Conservation (phyloP, 1,139 yeast genomes). For the Zygoascus hellenicus region DNA sequence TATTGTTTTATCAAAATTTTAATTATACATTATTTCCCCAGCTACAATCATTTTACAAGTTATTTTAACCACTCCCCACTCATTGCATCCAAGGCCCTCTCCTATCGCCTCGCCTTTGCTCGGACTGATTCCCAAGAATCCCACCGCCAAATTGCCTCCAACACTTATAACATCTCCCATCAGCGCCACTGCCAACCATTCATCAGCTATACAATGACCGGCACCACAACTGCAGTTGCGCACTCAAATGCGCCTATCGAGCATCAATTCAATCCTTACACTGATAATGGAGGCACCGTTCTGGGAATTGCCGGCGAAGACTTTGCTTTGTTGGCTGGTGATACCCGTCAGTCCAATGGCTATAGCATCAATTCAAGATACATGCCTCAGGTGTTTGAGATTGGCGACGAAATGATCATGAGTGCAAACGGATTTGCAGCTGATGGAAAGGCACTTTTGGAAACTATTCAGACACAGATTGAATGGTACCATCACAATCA, state of each 20-base stretch:
- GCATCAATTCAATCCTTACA: conserved; percentile 91
- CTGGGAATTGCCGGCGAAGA: conserved; percentile 97
- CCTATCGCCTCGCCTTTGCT: too few relatives aligned
- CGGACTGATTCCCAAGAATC: too few relatives aligned
- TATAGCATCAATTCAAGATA: conserved; percentile 89
- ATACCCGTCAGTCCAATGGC: conserved; percentile 93
- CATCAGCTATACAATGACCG: conserved; percentile 8
- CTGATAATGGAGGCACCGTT: conserved; percentile 97
- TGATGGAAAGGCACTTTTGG: conserved; percentile 82
- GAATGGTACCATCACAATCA: conserved; percentile 95
- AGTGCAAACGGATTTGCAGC: conserved; percentile 97
- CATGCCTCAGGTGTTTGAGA: conserved; percentile 83
- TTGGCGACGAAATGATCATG: conserved; percentile 82
- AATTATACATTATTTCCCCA: too few relatives aligned
- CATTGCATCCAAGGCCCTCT: too few relatives aligned
- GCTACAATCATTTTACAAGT: too few relatives aligned
- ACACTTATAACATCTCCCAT: not conserved
- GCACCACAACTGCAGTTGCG: conserved; percentile 13
- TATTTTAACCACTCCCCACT: too few relatives aligned
- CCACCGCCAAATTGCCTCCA: not conserved
- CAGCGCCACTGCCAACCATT: conserved; percentile 3
- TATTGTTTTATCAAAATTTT: too few relatives aligned
- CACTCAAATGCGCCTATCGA: conserved; percentile 54
- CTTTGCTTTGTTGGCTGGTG: conserved; percentile 95
- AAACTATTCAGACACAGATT: conserved; percentile 66